These are phyloP conservation scores for Glycine soja DNA, from an alignment of 306 rosid species.

Conservation along the genomic window DNA sequence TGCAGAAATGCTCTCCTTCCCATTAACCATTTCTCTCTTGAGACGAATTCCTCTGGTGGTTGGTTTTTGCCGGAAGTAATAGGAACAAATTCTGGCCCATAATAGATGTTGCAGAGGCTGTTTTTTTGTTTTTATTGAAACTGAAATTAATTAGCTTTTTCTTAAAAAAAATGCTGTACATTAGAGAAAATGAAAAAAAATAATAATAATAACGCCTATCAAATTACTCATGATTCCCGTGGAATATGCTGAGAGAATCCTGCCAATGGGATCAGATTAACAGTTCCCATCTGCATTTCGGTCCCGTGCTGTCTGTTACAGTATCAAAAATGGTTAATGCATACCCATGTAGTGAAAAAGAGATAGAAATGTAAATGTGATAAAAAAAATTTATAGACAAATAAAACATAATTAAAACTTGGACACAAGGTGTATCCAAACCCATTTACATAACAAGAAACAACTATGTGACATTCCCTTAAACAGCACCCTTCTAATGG, in stretches of 20 bases:
- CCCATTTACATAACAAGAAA: no score
- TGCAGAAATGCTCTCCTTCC: not conserved
- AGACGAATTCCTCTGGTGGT: not conserved
- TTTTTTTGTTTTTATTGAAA: not conserved
- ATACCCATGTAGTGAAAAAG: no score
- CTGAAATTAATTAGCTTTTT: not conserved
- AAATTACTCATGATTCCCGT: not conserved
- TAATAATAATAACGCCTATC: not conserved
- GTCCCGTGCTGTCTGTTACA: not conserved
- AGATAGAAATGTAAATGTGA: no score
- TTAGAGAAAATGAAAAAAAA: not conserved
- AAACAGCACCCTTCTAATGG: no score
- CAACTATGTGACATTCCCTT: no score
- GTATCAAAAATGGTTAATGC: not conserved
- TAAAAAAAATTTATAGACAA: no score
- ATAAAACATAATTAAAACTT: no score
- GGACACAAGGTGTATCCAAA: no score
- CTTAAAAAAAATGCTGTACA: not conserved
- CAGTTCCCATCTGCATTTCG: not conserved
- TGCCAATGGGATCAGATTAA: not conserved
- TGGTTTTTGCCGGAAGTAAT: conserved; percentile 25
- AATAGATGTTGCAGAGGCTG: not conserved
- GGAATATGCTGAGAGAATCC: conserved; percentile 14
- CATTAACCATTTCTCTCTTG: conserved; percentile 17
- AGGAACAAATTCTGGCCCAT: conserved; percentile 34